These are phyloP conservation scores for Phaffia australis DNA, from an alignment of 768 basidiomycete species.

Conservation along the genomic window DNA sequence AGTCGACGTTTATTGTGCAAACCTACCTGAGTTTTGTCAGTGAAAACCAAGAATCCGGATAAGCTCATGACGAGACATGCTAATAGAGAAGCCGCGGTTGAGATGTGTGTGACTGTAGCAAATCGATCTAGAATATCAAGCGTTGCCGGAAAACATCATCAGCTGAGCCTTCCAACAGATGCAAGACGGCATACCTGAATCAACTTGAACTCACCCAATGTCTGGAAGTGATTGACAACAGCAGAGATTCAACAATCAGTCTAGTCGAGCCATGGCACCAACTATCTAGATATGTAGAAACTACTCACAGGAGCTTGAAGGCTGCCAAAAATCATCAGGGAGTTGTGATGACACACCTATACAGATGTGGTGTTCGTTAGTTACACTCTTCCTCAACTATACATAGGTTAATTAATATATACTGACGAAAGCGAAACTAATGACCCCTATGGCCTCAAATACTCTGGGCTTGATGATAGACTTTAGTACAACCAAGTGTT, in stretches of 20 bases:
- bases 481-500: constrained; percentile 61
- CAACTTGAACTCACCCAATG: constrained; percentile 43
- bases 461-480: constrained; percentile 67
- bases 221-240: background rate
- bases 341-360: constrained; percentile 77
- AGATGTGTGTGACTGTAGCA: constrained; percentile 81
- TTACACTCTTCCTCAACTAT: background rate
- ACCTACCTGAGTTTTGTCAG: constrained; percentile 25
- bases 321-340: constrained; percentile 88
- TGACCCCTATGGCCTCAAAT: constrained; percentile 94
- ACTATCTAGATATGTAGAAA: too few relatives aligned
- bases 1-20: constrained; percentile 45
- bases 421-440: constrained; percentile 42
- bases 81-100: constrained; percentile 69
- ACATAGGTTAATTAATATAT: background rate
- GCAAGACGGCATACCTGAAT: background rate
- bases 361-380: background rate
- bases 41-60: constrained; percentile 53
- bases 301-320: constrained; percentile 61
- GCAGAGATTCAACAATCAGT: background rate
- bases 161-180: too few relatives aligned
- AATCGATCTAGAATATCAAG: constrained; percentile 42
- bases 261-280: constrained; percentile 41
- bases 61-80: constrained; percentile 76
- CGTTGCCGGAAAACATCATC: background rate